Evolutionary conservation across 2,329 filamentous ascomycete genomes (phyloP).

Genomic region (Aspergillus luchuensis): DNA sequence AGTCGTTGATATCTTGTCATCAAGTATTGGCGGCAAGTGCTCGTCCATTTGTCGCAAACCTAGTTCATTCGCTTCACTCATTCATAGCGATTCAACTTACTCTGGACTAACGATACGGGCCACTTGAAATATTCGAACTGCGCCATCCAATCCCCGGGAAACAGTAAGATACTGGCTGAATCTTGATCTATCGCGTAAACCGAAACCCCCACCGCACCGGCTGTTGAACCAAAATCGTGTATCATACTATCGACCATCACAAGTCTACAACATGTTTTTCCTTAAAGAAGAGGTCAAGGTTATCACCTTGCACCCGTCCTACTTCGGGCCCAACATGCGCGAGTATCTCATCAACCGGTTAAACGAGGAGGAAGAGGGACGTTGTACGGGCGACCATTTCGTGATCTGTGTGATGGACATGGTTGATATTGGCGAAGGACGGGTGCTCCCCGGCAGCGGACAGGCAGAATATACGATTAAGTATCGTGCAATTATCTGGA

Average conservation of each 20-base stretch:
- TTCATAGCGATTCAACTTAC: not conserved
- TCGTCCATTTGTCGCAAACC: not conserved
- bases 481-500: constrained; percentile 95
- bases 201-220: not conserved
- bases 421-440: constrained; percentile 89
- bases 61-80: not conserved
- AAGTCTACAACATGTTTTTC: constrained; percentile 77
- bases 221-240: constrained; percentile 12
- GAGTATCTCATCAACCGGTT: constrained; percentile 88
- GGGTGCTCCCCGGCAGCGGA: constrained; percentile 87
- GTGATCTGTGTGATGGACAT: constrained; percentile 98
- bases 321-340: constrained; percentile 92
- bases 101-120: not conserved
- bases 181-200: not conserved
- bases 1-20: not conserved
- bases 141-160: not conserved
- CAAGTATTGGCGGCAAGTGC: not conserved
- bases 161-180: not conserved
- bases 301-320: constrained; percentile 93
- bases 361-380: constrained; percentile 90
- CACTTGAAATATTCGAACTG: not conserved
- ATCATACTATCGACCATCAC: not conserved
- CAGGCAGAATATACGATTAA: constrained; percentile 92
- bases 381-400: constrained; percentile 92
- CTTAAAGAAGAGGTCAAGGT: constrained; percentile 94